A percentile compares a stretch with the other conserved stretches of the same genome.
These are phyloP conservation scores for Fonsecaea nubica DNA, from an alignment of 2,329 filamentous ascomycete species.

Conservation along the genomic window DNA sequence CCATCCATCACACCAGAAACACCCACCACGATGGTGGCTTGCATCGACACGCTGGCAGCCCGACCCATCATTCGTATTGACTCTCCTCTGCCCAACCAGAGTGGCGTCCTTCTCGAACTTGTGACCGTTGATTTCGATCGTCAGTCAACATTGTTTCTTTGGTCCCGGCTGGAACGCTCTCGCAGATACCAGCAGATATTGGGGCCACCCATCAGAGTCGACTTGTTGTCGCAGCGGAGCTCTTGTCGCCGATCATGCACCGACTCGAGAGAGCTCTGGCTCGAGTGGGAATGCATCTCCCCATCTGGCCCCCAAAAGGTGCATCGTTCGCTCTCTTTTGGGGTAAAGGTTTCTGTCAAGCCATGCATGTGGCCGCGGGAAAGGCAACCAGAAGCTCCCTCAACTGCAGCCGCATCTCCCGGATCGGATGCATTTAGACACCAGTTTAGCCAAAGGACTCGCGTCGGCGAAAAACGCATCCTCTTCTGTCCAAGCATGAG, in stretches of 20 bases:
- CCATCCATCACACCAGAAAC: background rate
- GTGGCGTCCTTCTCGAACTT: background rate
- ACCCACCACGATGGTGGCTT: constrained; percentile 9
- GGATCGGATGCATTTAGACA: background rate
- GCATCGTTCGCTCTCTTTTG: background rate
- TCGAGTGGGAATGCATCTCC: background rate
- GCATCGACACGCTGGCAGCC: constrained; percentile 13
- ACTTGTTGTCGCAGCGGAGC: background rate
- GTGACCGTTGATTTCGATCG: background rate
- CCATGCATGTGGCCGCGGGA: background rate
- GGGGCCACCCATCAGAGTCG: background rate
- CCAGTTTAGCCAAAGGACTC: background rate
- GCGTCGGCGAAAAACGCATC: background rate
- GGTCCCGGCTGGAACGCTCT: background rate
- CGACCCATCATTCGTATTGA: background rate
- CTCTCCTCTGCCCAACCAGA: background rate
- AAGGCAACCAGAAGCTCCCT: background rate
- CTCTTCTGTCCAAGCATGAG: background rate
- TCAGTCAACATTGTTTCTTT: background rate
- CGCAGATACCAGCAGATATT: constrained; percentile 1
- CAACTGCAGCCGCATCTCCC: background rate
- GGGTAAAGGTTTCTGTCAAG: constrained; percentile 3
- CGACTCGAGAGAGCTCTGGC: background rate
- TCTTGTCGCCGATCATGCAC: background rate
- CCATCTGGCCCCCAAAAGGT: background rate